Conservation (phyloP, 208 protist species). For the Acanthamoeba polyphaga region DNA sequence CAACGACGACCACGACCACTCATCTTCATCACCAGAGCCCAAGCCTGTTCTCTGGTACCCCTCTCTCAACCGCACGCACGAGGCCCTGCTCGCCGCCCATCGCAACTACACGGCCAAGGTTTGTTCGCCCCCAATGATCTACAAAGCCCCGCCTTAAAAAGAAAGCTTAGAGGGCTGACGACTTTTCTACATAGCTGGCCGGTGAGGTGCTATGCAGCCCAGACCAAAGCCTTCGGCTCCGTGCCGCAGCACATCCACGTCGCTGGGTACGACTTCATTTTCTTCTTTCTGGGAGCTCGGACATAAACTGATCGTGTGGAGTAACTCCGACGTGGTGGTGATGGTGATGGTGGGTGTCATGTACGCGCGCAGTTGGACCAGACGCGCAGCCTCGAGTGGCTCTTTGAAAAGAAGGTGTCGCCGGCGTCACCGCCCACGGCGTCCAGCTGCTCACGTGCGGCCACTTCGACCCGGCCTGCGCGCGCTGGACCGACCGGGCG, state of each 20-base stretch:
- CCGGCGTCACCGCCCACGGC: not conserved
- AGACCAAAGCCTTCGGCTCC: too few species aligned
- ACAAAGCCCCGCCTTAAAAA: not conserved
- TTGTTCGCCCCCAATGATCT: not conserved
- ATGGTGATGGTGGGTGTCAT: not conserved
- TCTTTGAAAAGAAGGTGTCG: not conserved
- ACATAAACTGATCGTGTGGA: too few species aligned
- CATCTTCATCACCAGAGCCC: not conserved
- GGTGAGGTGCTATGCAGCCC: too few species aligned
- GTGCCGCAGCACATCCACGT: too few species aligned
- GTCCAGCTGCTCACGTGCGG: not conserved
- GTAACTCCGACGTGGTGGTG: too few species aligned
- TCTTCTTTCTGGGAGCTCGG: too few species aligned
- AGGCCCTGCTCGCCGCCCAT: not conserved
- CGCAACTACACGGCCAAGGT: not conserved
- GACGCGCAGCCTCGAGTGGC: not conserved
- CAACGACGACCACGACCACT: not conserved
- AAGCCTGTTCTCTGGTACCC: too few species aligned
- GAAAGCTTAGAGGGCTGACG: not conserved
- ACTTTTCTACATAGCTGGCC: too few species aligned
- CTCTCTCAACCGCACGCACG: not conserved
- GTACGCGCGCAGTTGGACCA: not conserved
- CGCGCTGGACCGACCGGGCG: not conserved
- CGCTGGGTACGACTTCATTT: too few species aligned
- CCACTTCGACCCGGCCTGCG: slow-evolving; percentile 4